Conservation (phyloP, 1,284 basidiomycete species). For the Mycosarcoma mackinlayi region DNA sequence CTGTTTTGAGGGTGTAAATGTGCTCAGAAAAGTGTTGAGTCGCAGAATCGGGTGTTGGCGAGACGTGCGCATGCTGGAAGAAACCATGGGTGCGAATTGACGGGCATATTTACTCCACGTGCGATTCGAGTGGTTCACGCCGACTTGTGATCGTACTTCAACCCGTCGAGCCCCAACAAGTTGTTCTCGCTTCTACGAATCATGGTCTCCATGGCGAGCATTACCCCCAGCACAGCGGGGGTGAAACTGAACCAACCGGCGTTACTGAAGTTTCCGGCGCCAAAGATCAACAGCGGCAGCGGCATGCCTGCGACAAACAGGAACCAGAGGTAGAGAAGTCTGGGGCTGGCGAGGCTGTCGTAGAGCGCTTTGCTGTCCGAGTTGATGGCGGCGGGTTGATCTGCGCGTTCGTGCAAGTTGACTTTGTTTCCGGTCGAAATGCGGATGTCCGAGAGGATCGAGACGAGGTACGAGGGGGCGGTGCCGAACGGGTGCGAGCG, state of each 20-base stretch:
- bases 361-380: slow-evolving; percentile 29
- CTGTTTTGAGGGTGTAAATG: no score
- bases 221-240: slow-evolving; percentile 41
- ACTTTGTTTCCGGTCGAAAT: slow-evolving; percentile 35
- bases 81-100: no score
- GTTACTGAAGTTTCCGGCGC: slow-evolving; percentile 63
- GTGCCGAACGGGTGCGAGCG: slow-evolving; percentile 66
- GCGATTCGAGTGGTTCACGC: slow-evolving; percentile 34
- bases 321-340: slow-evolving; percentile 61
- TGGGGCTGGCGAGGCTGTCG: slow-evolving; percentile 40
- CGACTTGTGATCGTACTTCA: slow-evolving; percentile 65
- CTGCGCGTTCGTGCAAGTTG: slow-evolving; percentile 33
- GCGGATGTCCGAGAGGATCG: slow-evolving; percentile 58
- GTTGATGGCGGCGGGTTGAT: slow-evolving; percentile 17
- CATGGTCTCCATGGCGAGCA: slow-evolving; percentile 51
- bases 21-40: no score
- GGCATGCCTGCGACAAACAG: slow-evolving; percentile 54
- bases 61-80: no score
- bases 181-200: slow-evolving; percentile 58
- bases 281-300: slow-evolving; percentile 64
- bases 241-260: slow-evolving; percentile 65
- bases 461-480: slow-evolving; percentile 60
- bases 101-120: no score
- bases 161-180: slow-evolving; percentile 51
- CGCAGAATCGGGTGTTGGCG: no score